Conservation (phyloP, 2,329 filamentous ascomycete species). For the Sporothrix variecibatus region DNA sequence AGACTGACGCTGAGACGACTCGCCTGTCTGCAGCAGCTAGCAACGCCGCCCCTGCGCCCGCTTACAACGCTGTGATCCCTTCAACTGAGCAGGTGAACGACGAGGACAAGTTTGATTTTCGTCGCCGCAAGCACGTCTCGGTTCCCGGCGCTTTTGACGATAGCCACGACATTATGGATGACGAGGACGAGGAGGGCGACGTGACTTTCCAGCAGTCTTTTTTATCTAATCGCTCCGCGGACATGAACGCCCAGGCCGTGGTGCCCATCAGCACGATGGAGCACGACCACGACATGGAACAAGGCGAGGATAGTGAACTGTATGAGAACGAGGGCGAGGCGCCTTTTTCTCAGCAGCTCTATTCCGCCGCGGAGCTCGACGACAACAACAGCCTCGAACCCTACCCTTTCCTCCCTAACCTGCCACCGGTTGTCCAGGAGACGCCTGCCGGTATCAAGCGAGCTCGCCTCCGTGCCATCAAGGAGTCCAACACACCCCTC, state of each 20-base stretch:
- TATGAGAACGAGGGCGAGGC: conserved; percentile 72
- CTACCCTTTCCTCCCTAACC: conserved; percentile 54
- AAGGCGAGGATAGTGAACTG: conserved; percentile 76
- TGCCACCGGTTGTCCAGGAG: conserved; percentile 48
- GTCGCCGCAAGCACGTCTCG: conserved; percentile 45
- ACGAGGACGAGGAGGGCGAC: conserved; percentile 58
- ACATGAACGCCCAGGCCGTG: conserved; percentile 64
- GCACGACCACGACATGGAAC: conserved; percentile 68
- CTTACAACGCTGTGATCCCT: conserved; percentile 36
- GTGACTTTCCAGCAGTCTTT: conserved; percentile 67
- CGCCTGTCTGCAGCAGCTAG: conserved; percentile 24
- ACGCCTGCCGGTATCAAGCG: conserved; percentile 64
- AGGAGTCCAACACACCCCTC: conserved; percentile 59
- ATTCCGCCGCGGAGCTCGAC: conserved; percentile 72
- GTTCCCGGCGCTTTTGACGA: conserved; percentile 84
- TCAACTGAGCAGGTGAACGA: conserved; percentile 39
- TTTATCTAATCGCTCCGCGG: conserved; percentile 90
- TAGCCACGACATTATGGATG: conserved; percentile 57
- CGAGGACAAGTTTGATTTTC: conserved; percentile 62
- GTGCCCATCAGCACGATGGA: conserved; percentile 52
- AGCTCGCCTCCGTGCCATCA: conserved; percentile 64
- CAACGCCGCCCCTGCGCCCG: conserved; percentile 33
- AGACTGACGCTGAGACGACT: conserved; percentile 61
- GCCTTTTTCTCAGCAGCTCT: conserved; percentile 72
- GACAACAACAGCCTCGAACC: conserved; percentile 38